A percentile compares a stretch with the other conserved stretches of the same genome.
Evolutionary conservation across 345 rosid species (phyloP).

Genomic region (Populus euphratica): DNA sequence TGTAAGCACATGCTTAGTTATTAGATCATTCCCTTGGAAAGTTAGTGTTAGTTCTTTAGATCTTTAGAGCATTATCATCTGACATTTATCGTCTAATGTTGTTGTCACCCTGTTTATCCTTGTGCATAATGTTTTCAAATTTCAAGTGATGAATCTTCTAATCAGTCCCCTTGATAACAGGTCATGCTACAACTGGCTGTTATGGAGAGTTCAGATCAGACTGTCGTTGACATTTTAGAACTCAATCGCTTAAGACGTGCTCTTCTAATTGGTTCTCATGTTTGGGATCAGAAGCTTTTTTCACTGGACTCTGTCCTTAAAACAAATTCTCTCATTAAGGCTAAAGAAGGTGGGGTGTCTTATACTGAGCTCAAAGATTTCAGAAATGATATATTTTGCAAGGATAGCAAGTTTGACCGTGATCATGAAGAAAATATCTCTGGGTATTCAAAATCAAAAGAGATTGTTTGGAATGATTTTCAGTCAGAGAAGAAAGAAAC

Average conservation of each 20-base stretch:
- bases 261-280: conserved; percentile 64
- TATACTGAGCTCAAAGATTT: conserved; percentile 29
- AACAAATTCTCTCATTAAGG: conserved; percentile 38
- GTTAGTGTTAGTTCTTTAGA: neutral
- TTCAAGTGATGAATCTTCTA: neutral
- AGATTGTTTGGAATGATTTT: conserved; percentile 23
- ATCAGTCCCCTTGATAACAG: conserved; percentile 32
- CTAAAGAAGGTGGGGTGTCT: conserved; percentile 32
- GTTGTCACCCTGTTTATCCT: neutral
- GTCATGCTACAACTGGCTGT: conserved; percentile 49
- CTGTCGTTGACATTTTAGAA: conserved; percentile 67
- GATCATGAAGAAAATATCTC: conserved; percentile 22
- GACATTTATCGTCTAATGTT: neutral
- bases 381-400: conserved; percentile 19
- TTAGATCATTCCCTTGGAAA: neutral
- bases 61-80: neutral
- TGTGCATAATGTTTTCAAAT: neutral
- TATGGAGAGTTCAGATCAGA: conserved; percentile 39
- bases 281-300: conserved; percentile 76
- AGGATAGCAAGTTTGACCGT: conserved; percentile 28
- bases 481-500: conserved; percentile 28
- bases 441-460: conserved; percentile 29
- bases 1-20: conserved; percentile 38
- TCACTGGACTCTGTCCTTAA: conserved; percentile 59
- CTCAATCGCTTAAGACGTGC: conserved; percentile 64